Evolutionary conservation across 225 moss, liverwort and hornwort species (phyloP).

Genomic region (Pseudisothecium myosuroides): DNA sequence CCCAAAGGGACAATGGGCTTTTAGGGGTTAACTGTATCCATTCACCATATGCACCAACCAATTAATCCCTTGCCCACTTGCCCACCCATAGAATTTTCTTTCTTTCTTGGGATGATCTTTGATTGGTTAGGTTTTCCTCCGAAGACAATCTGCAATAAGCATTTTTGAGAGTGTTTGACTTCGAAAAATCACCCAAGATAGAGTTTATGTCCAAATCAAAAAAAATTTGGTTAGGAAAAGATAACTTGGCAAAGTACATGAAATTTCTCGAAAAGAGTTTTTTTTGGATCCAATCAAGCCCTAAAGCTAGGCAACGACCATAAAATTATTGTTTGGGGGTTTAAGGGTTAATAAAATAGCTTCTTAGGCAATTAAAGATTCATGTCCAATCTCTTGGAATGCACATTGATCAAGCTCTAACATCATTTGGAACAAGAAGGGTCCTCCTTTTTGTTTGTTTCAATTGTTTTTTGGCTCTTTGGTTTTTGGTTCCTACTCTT

Average conservation of each 20-base stretch:
- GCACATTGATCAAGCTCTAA: too few species aligned
- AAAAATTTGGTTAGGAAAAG: too few species aligned
- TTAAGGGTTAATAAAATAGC: background rate
- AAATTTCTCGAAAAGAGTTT: background rate
- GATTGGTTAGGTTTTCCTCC: background rate
- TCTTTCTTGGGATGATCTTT: background rate
- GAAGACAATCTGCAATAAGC: fast-evolving
- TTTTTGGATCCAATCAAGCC: fast-evolving
- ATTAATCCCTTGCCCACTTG: fast-evolving
- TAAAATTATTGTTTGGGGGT: background rate
- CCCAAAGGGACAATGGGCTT: too few species aligned
- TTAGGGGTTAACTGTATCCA: too few species aligned
- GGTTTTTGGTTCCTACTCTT: too few species aligned
- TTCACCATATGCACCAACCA: background rate
- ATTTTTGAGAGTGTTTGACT: background rate
- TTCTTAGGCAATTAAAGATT: background rate
- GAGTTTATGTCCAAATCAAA: background rate
- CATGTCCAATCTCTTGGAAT: too few species aligned
- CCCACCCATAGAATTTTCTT: background rate
- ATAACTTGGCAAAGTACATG: background rate
- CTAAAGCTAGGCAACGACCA: background rate
- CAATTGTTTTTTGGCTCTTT: too few species aligned
- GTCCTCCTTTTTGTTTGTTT: too few species aligned
- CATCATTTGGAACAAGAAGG: too few species aligned
- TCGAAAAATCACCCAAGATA: background rate